Conservation (phyloP, 208 protist species). For the Crithidia brevicula region DNA sequence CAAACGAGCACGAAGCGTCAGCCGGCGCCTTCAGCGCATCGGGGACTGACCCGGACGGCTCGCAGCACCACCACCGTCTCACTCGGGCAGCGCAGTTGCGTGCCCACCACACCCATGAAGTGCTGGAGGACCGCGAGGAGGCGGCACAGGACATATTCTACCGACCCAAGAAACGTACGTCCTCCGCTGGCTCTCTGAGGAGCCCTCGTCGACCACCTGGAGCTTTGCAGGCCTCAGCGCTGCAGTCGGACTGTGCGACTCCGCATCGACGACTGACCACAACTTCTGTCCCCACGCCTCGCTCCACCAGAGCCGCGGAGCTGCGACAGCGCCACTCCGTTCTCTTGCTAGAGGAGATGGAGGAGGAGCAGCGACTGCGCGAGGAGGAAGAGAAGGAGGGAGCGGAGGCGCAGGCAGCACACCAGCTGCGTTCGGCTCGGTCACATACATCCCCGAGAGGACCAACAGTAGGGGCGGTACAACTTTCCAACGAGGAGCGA, state of each 20-base stretch:
- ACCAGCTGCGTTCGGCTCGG: too few relatives aligned
- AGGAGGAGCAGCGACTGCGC: not conserved
- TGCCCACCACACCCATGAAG: not conserved
- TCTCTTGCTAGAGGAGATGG: constrained; percentile 18
- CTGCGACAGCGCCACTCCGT: constrained; percentile 20
- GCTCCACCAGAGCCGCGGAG: constrained; percentile 31
- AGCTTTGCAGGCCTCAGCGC: not conserved
- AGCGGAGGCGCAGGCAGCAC: constrained; percentile 4
- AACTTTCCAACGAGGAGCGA: constrained; percentile 3
- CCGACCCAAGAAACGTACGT: constrained; percentile 3
- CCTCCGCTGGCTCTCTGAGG: not conserved
- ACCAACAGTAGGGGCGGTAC: not conserved
- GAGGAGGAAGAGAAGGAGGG: constrained; percentile 4
- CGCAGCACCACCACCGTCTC: not conserved
- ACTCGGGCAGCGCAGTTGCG: constrained; percentile 30
- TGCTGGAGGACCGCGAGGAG: constrained; percentile 21
- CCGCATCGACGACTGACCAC: not conserved
- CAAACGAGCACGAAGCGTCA: not conserved
- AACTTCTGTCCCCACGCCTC: not conserved
- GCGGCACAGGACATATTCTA: constrained; percentile 24
- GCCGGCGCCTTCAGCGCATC: not conserved
- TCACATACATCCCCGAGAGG: too few relatives aligned
- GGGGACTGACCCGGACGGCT: not conserved
- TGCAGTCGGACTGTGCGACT: not conserved
- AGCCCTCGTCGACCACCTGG: not conserved